A percentile compares a stretch with the other conserved stretches of the same genome.
Conservation (phyloP, 176 grass and related monocot species). For the Lolium multiflorum region DNA sequence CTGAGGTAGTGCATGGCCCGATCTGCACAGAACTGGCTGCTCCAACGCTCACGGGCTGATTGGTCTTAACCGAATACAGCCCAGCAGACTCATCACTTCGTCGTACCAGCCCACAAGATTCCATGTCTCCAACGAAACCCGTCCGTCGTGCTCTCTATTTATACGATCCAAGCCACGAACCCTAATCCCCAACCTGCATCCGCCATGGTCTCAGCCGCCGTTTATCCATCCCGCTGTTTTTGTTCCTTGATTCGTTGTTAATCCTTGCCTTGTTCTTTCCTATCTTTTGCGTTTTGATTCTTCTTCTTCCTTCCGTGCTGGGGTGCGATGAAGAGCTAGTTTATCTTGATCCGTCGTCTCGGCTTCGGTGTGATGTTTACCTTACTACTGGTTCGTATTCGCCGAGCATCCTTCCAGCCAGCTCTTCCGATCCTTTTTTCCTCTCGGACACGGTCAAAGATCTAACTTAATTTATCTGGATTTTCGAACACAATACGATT, state of each 20-base stretch:
- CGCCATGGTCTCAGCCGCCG: background rate
- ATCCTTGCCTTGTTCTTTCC: too few species aligned
- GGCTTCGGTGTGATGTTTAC: constrained; percentile 43
- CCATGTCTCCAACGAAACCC: too few species aligned
- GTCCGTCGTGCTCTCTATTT: constrained; percentile 8
- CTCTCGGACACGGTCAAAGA: background rate
- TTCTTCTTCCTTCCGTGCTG: background rate
- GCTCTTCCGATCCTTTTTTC: accelerated
- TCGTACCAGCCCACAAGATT: too few species aligned
- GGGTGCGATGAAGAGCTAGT: background rate
- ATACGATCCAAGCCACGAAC: background rate
- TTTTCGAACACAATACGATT: too few species aligned
- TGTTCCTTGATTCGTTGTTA: too few species aligned
- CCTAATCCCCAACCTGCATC: background rate
- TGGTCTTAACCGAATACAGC: too few species aligned
- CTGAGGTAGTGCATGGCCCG: too few species aligned
- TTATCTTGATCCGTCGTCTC: constrained; percentile 15
- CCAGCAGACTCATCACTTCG: too few species aligned
- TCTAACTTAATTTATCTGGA: too few species aligned
- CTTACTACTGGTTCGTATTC: constrained; percentile 63
- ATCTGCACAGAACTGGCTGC: too few species aligned
- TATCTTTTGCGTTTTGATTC: accelerated
- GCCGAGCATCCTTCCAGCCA: constrained; percentile 30
- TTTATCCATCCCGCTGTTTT: background rate
- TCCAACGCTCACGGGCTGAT: too few species aligned